These are phyloP conservation scores for Penicillium corylophilum DNA, from an alignment of 2,329 filamentous ascomycete genomes.

Conservation along the genomic window DNA sequence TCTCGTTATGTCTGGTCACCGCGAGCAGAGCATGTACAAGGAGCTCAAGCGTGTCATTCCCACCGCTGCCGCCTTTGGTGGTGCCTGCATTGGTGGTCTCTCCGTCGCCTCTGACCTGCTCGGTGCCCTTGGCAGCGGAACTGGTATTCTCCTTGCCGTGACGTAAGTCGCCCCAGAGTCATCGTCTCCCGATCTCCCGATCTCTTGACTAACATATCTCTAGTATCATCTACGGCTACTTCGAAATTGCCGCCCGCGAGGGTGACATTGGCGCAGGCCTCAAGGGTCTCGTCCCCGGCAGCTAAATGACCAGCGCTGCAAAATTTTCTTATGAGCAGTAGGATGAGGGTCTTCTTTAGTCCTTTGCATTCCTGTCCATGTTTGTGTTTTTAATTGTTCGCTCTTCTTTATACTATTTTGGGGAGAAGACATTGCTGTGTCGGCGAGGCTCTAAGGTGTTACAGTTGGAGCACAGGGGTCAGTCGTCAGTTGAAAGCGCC, in stretches of 20 bases:
- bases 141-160: slow-evolving; percentile 95
- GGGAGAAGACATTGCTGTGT: slow-evolving; percentile 28
- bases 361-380: slow-evolving; percentile 22
- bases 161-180: slow-evolving; percentile 66
- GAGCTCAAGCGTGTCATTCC: slow-evolving; percentile 99
- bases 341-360: slow-evolving; percentile 26
- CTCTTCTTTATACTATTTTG: slow-evolving; percentile 21
- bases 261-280: slow-evolving; percentile 79
- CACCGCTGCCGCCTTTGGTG: slow-evolving; percentile 95
- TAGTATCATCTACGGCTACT: slow-evolving; percentile 99
- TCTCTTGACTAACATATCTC: slow-evolving; percentile 30
- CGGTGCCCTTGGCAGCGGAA: slow-evolving; percentile 92
- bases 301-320: slow-evolving; percentile 31
- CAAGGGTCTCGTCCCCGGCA: slow-evolving; percentile 61
- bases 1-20: slow-evolving; percentile 98
- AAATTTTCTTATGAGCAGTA: slow-evolving; percentile 33
- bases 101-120: slow-evolving; percentile 94
- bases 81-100: slow-evolving; percentile 96
- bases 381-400: slow-evolving; percentile 27
- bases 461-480: slow-evolving; percentile 7
- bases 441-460: slow-evolving; percentile 4
- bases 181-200: neutral
- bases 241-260: slow-evolving; percentile 98
- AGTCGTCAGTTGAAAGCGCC: slow-evolving; percentile 29
- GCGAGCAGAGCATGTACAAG: slow-evolving; percentile 99